Conservation (phyloP, 345 rosid genomes). For the Litchi chinensis region DNA sequence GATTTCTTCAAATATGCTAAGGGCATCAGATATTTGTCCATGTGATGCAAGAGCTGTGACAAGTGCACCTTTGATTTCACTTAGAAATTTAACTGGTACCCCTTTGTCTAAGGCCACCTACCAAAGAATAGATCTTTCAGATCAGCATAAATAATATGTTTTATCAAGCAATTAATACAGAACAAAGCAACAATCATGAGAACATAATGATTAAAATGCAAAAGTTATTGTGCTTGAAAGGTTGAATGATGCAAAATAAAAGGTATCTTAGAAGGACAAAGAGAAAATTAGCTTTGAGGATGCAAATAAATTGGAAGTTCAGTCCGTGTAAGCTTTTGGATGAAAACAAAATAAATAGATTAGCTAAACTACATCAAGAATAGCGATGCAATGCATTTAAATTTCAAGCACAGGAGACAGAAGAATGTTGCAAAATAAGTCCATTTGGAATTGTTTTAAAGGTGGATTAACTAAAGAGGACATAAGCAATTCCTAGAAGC, state of each 20-base stretch:
- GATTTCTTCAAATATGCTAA: constrained; percentile 60
- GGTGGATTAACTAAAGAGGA: not conserved
- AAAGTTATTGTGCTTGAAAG: not conserved
- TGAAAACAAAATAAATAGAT: not conserved
- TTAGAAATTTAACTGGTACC: constrained; percentile 42
- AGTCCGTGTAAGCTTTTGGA: not conserved
- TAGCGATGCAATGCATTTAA: not conserved
- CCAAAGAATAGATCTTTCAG: constrained; percentile 6
- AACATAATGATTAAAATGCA: not conserved
- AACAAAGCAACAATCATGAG: not conserved
- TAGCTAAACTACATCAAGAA: not conserved
- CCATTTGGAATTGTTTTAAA: not conserved
- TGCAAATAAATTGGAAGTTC: not conserved
- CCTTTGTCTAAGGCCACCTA: constrained; percentile 61
- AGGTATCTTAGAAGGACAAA: not conserved
- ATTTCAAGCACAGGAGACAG: not conserved
- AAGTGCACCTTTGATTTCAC: constrained; percentile 68
- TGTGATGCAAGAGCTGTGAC: constrained; percentile 67
- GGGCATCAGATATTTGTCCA: constrained; percentile 70
- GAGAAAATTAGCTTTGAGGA: not conserved
- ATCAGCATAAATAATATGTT: not conserved
- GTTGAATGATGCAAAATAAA: not conserved
- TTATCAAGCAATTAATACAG: not conserved
- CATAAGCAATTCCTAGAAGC: not conserved
- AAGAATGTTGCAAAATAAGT: not conserved